Percentiles rank a stretch among this genome's conserved stretches.
Evolutionary conservation across 352 stramenopile genomes (phyloP).

Genomic region (Globisporangium camurandrum): DNA sequence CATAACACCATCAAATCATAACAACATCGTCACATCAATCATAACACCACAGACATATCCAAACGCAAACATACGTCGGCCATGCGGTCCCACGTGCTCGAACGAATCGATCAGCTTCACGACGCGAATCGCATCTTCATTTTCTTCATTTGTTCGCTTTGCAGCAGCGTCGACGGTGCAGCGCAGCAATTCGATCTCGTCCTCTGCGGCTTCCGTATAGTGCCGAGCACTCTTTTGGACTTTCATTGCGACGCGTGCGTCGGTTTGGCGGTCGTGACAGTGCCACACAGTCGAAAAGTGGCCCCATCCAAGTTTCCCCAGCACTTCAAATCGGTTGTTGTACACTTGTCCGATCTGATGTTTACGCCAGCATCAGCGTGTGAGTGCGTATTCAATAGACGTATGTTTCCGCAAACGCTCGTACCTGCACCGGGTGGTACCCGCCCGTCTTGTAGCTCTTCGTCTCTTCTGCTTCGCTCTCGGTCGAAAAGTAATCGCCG

Average conservation of each 20-base stretch:
- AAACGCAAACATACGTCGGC: constrained; percentile 80
- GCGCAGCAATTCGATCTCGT: constrained; percentile 97
- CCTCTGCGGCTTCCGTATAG: constrained; percentile 97
- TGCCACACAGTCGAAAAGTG: constrained; percentile 99
- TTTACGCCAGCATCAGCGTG: not conserved
- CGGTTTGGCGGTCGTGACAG: constrained; percentile 85
- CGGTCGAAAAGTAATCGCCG: constrained; percentile 83
- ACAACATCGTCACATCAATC: constrained; percentile 2
- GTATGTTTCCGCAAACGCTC: constrained; percentile 15
- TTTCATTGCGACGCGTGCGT: constrained; percentile 91
- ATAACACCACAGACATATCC: no score
- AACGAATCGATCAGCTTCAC: constrained; percentile 92
- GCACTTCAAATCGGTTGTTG: constrained; percentile 92
- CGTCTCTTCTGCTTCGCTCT: constrained; percentile 89
- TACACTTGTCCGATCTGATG: constrained; percentile 81
- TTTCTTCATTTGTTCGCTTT: constrained; percentile 6
- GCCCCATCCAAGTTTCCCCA: constrained; percentile 99
- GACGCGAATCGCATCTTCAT: constrained; percentile 33
- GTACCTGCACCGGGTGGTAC: constrained; percentile 95
- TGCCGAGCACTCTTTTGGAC: constrained; percentile 97
- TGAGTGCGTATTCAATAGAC: constrained; percentile 15
- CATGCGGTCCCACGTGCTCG: constrained; percentile 94
- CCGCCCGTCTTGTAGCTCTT: constrained; percentile 95
- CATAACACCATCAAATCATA: no score
- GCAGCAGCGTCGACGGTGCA: constrained; percentile 76